These are phyloP conservation scores for Venturiaceae sp. DNA, from an alignment of 2,329 filamentous ascomycete species.

Conservation along the genomic window DNA sequence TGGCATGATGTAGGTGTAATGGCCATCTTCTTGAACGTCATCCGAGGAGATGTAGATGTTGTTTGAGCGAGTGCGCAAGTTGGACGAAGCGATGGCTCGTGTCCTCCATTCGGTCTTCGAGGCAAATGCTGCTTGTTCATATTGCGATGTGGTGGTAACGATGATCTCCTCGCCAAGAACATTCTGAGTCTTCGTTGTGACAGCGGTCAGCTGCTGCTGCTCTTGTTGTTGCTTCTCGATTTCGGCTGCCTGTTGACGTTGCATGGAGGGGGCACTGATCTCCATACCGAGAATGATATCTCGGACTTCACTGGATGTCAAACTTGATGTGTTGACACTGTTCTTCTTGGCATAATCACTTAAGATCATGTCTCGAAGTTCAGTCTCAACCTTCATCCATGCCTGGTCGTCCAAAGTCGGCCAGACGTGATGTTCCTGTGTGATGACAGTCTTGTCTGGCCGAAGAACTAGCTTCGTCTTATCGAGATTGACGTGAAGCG, in stretches of 20 bases:
- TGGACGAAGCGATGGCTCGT: constrained; percentile 89
- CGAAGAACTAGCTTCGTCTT: constrained; percentile 94
- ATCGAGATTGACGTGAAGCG: constrained; percentile 93
- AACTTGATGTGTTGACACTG: constrained; percentile 94
- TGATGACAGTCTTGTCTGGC: constrained; percentile 96
- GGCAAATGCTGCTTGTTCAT: constrained; percentile 94
- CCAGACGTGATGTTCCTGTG: constrained; percentile 98
- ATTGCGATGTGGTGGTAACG: constrained; percentile 94
- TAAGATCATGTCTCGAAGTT: constrained; percentile 87
- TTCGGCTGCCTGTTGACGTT: constrained; percentile 94
- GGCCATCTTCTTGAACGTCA: constrained; percentile 79
- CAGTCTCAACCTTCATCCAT: constrained; percentile 99
- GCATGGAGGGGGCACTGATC: constrained; percentile 94
- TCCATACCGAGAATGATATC: constrained; percentile 99
- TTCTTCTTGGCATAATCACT: constrained; percentile 99
- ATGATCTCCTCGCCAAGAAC: constrained; percentile 96
- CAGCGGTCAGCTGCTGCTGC: constrained; percentile 89
- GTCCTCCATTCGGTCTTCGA: constrained; percentile 99
- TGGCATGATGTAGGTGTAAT: constrained; percentile 94
- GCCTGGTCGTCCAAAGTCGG: constrained; percentile 88
- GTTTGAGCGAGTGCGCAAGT: constrained; percentile 85
- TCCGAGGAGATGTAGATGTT: constrained; percentile 98
- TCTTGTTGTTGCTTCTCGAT: constrained; percentile 99
- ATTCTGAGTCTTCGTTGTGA: constrained; percentile 97
- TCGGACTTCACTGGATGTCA: constrained; percentile 93